Evolutionary conservation across 2,329 filamentous ascomycete genomes (phyloP), one percentile per base, ranked within the genome.

Genomic region (Colletotrichum trifolii): DNA sequence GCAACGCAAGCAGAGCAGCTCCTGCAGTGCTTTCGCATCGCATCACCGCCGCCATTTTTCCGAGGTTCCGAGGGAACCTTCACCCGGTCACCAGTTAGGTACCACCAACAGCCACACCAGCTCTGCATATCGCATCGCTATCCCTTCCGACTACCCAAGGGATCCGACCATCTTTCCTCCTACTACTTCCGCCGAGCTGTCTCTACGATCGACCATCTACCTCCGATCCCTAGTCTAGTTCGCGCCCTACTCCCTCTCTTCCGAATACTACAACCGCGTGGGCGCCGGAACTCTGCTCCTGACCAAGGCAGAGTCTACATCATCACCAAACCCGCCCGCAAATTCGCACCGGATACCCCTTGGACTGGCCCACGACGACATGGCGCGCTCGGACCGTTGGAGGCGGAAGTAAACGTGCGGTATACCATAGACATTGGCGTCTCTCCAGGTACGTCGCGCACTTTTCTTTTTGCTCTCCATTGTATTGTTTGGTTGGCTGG

Each of bases 301-400:
- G 40, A 13, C 33, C 35, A 53, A 35, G 36, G 55, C 47, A 52
- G 63, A 63, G 63, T 66, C 8, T 48, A 57, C 47, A 62, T 56
- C 47, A 60, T 43, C 49, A 60, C 48, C 34, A 48, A 35, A 36
- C n/a, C 43, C 55, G 36, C 54, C 43, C 54, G 17, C 33, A 48
- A 15, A 62, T 35, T 38, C 38, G 35, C 33, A 54, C 42, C n/a
- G 49, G 42, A 46, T 15, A 46, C 43, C 43, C 43, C 17, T 53
- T 62, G 33, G 25, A 66, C 47, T 49, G 47, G 42, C 35, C 34
- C 36, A 52, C 58, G 58, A 57, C 59, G 60, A 64, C 54, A 66
- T 66, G 64, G 64, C 64, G 64, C 64, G 54, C 64, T 66, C 64
- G 48, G 64, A 66, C 60, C 54, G 60, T 54, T 60, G 64, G 60